phyloP scores from a whole-genome alignment of 2,329 filamentous ascomycete genomes.

The Ascochyta pisi region DNA sequence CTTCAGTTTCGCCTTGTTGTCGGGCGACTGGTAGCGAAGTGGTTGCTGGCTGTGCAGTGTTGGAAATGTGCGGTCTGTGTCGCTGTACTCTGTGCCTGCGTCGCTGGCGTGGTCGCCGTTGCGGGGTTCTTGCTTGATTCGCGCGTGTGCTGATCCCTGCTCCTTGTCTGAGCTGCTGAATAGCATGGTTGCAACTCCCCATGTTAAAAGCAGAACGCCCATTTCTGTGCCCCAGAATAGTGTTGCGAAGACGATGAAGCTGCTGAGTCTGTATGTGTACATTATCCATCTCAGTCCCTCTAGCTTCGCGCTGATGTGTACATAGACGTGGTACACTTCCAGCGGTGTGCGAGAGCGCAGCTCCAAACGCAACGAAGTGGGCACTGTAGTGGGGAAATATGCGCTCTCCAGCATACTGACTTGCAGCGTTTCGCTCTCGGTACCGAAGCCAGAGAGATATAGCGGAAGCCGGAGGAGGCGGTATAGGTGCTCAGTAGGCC shows the following conservation, averaged over 20 bases:
- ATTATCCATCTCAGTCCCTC: conserved; percentile 76
- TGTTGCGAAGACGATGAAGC: conserved; percentile 71
- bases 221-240: conserved; percentile 82
- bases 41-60: conserved; percentile 54
- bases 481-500: conserved; percentile 37
- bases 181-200: conserved; percentile 62
- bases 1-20: conserved; percentile 25
- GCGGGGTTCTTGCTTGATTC: conserved; percentile 19
- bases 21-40: conserved; percentile 45
- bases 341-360: conserved; percentile 72
- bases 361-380: conserved; percentile 66
- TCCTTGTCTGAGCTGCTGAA: conserved; percentile 28
- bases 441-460: conserved; percentile 70
- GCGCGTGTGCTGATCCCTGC: conserved; percentile 5
- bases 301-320: conserved; percentile 77
- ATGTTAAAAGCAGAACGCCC: conserved; percentile 69
- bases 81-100: conserved; percentile 42
- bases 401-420: conserved; percentile 78
- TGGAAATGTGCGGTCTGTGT: conserved; percentile 58
- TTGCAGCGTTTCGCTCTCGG: conserved; percentile 68
- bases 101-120: conserved; percentile 19
- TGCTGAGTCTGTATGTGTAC: conserved; percentile 78
- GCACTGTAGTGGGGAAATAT: conserved; percentile 66
- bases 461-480: conserved; percentile 61
- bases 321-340: conserved; percentile 75